These are phyloP conservation scores for Plasmodium vivax DNA, from an alignment of 169 alveolate species.

Conservation along the genomic window DNA sequence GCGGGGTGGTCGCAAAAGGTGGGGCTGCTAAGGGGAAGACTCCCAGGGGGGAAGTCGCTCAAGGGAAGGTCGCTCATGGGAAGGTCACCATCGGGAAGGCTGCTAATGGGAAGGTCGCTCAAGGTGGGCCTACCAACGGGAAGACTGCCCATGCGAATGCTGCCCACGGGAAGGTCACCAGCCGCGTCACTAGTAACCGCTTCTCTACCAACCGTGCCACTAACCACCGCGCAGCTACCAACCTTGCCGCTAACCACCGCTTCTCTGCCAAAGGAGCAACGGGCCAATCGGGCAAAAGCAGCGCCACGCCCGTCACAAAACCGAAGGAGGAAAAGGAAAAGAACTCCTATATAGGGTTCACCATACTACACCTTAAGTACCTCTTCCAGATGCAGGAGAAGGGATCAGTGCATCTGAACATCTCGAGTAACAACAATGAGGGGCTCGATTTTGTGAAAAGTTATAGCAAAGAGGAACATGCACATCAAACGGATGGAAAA, in stretches of 20 bases:
- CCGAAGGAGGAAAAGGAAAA: neutral
- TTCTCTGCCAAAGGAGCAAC: neutral
- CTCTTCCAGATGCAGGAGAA: constrained; percentile 31
- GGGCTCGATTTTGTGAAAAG: constrained; percentile 10
- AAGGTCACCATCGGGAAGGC: neutral
- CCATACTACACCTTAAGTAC: constrained; percentile 46
- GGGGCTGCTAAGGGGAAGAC: neutral
- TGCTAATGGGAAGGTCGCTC: too few relatives aligned
- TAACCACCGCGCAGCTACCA: neutral
- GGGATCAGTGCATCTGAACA: constrained; percentile 37
- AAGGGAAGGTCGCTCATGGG: neutral
- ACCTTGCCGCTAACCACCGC: neutral
- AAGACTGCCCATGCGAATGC: too few relatives aligned
- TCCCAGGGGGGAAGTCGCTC: neutral
- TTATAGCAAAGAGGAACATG: constrained; percentile 20
- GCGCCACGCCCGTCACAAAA: neutral
- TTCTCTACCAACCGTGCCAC: too few relatives aligned
- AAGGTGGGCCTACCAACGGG: too few relatives aligned
- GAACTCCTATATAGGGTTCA: constrained; percentile 48
- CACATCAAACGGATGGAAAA: constrained; percentile 6
- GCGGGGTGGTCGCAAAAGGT: neutral
- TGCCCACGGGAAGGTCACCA: too few relatives aligned
- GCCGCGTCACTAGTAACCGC: too few relatives aligned
- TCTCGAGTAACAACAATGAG: constrained; percentile 41
- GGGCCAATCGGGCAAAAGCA: neutral